Evolutionary conservation across 2,329 filamentous ascomycete species (phyloP).

Genomic region (Cordyceps militaris): DNA sequence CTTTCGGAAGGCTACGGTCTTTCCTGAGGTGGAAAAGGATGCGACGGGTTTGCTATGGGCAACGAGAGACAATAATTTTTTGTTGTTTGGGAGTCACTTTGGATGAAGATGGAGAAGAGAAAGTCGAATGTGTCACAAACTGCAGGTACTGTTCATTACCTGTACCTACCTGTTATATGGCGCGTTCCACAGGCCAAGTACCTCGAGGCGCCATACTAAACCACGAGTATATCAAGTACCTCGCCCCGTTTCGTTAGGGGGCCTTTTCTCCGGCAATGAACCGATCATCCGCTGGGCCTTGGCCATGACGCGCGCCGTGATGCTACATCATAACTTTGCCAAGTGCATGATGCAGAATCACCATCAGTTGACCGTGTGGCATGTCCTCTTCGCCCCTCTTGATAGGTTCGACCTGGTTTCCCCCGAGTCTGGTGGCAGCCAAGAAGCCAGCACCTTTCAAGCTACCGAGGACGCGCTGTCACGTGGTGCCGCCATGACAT

Average conservation of each 20-base stretch:
- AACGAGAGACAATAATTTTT: background rate
- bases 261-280: background rate
- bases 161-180: background rate
- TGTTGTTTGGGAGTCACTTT: conserved; percentile 10
- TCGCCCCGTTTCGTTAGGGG: background rate
- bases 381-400: background rate
- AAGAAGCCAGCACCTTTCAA: background rate
- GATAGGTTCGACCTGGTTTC: background rate
- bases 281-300: background rate
- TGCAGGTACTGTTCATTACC: background rate
- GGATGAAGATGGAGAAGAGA: conserved; percentile 4
- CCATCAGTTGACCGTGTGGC: background rate
- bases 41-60: background rate
- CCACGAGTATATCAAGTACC: background rate
- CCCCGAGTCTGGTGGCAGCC: background rate
- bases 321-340: background rate
- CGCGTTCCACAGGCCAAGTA: background rate
- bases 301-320: background rate
- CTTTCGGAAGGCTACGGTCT: background rate
- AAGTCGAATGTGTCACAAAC: background rate
- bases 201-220: background rate
- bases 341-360: background rate
- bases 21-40: conserved; percentile 7
- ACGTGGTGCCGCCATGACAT: no score
- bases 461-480: no score